A percentile compares a stretch with the other conserved stretches of the same genome.
phyloP scores from a whole-genome alignment of 352 stramenopile species.

The Globisporangium spinosum region DNA sequence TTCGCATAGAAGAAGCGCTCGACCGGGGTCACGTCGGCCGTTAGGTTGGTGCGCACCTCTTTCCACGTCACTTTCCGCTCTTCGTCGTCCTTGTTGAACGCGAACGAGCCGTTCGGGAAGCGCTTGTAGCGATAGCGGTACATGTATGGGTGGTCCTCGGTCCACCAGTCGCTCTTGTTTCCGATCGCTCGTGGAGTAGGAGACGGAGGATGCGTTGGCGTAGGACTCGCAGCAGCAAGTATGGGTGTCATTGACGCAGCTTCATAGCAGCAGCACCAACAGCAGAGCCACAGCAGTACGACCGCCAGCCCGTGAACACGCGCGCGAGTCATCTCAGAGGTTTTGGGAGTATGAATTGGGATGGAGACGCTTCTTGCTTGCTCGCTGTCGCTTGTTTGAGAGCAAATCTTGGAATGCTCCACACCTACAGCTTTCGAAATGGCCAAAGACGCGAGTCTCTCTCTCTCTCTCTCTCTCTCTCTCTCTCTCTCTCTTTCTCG shows the following conservation, averaged over 20 bases:
- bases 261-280: background rate
- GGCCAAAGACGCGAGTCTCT: background rate
- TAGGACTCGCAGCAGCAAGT: background rate
- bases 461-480: background rate
- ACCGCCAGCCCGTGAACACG: background rate
- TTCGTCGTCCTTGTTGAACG: constrained; percentile 22
- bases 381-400: background rate
- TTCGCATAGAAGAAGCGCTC: constrained; percentile 31
- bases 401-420: background rate
- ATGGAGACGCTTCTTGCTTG: background rate
- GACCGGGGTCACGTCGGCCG: constrained; percentile 18
- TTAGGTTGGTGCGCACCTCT: constrained; percentile 20
- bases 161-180: constrained; percentile 37
- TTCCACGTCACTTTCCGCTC: constrained; percentile 1
- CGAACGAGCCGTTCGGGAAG: constrained; percentile 37
- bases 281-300: constrained; percentile 4
- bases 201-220: background rate
- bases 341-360: background rate
- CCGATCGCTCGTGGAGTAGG: background rate
- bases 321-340: background rate
- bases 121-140: constrained; percentile 36
- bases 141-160: constrained; percentile 40
- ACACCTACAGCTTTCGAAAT: background rate
- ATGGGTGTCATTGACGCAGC: background rate
- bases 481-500: background rate